Base-by-base conservation (phyloP, 2,329 filamentous ascomycete species). In the Stagonosporopsis rhizophila region DNA sequence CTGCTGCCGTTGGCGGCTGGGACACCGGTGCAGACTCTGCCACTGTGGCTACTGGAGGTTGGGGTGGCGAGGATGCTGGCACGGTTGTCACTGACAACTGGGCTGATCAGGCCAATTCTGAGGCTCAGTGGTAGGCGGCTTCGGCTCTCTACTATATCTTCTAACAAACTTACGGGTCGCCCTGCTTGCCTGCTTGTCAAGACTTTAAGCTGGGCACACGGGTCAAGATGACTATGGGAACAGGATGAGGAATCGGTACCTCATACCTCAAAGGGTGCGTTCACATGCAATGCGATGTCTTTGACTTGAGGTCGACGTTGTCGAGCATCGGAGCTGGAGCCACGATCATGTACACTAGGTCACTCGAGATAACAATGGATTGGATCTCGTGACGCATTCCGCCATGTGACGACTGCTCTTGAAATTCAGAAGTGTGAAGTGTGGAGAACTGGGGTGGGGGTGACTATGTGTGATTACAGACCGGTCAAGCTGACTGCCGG, bases 1-100 rank as follows among this genome's bases (percentile, higher is more conserved):
- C 52, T 44, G 58, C 53, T 52, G 59, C 52, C 39, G 40, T 52
- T 51, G 60, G 60, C n/a, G 63, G 58, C 37, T 68, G 64, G 46
- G 70, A 65, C 38, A 64, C 59, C n/a, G 59, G 15, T n/a, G 54
- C 50, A 20, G 64, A 56, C 46, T 59, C 49, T 32, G 63, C 59
- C 50, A 11, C 27, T 30, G 44, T 52, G 28, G 38, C 57, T 55
- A 27, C 53, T 11, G 58, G 60, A 23, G 51, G 59, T 48, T 68
- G 65, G 67, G 62, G 52, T 28, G 40, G n/a, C 5, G 62, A 66
- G 12, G 58, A 60, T 2, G 44, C 44, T n/a, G 57, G 41, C 23
- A 55, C 54, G 37, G 60, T 56, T 38, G 56, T 45, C 17, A 34
- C 50, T 32, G 46, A 58, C 48, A 20, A 46, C n/a, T 65, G 58